A percentile compares a stretch with the other conserved stretches of the same genome.
Evolutionary conservation across 257 asterid species (phyloP).

Genomic region (Lycium barbarum): DNA sequence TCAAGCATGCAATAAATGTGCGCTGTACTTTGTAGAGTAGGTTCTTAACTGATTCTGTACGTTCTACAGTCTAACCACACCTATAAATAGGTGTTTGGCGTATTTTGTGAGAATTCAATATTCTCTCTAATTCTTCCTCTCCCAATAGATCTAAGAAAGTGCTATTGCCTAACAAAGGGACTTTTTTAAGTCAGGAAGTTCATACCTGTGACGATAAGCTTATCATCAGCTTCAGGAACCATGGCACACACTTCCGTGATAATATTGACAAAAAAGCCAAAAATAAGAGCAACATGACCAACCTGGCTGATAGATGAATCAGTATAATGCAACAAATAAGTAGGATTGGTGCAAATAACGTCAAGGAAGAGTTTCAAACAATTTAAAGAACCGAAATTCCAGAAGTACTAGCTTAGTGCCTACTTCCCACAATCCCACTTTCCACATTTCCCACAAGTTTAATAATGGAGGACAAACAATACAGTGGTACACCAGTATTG

Average conservation of each 20-base stretch:
- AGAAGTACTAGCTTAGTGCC: background rate
- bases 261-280: constrained; percentile 76
- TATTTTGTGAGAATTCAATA: background rate
- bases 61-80: background rate
- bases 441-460: background rate
- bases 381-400: constrained; percentile 8
- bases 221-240: constrained; percentile 98
- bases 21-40: constrained; percentile 2
- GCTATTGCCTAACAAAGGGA: background rate
- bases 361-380: constrained; percentile 25
- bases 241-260: constrained; percentile 94
- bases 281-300: constrained; percentile 85
- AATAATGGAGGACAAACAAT: background rate
- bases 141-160: background rate
- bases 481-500: background rate
- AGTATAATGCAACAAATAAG: constrained; percentile 46
- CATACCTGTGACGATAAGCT: constrained; percentile 97
- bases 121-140: background rate
- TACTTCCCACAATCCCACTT: background rate
- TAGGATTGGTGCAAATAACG: constrained; percentile 23
- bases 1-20: background rate
- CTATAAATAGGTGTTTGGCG: background rate
- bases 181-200: background rate
- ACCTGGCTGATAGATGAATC: constrained; percentile 80
- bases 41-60: background rate